Percentiles rank a stretch among this genome's conserved stretches.
Evolutionary conservation across 1,284 basidiomycete species (phyloP).

Genomic region (Rhodotorula sp.): DNA sequence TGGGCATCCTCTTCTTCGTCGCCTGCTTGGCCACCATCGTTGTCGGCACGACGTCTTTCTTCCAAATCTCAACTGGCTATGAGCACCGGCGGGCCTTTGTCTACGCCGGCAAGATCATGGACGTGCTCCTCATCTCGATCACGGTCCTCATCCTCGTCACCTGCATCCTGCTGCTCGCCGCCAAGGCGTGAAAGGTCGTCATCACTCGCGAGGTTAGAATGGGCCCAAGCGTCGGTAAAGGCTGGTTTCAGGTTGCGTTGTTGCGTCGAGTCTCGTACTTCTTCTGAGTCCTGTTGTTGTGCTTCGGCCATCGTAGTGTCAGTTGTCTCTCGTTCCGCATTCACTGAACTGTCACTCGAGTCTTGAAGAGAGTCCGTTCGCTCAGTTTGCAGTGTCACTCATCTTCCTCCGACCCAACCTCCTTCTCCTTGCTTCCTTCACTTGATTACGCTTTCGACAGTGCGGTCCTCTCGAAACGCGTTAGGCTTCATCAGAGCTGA

Average conservation of each 20-base stretch:
- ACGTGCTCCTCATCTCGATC: constrained; percentile 17
- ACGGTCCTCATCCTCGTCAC: constrained; percentile 18
- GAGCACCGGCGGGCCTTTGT: constrained; percentile 32
- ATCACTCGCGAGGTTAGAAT: no score
- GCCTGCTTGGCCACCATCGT: constrained; percentile 13
- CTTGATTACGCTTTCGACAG: no score
- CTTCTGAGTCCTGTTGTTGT: no score
- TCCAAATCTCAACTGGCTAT: constrained; percentile 3
- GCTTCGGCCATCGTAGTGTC: no score
- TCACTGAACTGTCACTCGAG: no score
- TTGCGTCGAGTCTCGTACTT: neutral
- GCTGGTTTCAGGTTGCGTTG: neutral
- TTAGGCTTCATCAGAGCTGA: neutral
- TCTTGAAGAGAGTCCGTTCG: no score
- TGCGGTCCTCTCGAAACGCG: neutral
- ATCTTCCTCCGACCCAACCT: neutral
- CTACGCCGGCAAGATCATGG: constrained; percentile 15
- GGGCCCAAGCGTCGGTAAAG: neutral
- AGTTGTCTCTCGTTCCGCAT: no score
- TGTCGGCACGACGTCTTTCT: constrained; percentile 14
- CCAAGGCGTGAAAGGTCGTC: neutral
- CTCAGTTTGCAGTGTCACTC: neutral
- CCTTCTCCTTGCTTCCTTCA: neutral
- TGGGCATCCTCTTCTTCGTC: constrained; percentile 39
- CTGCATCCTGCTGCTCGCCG: constrained; percentile 31